Percentiles rank a stretch among this genome's conserved stretches.
Conservation (phyloP, 805 yeast genomes). For the Spathaspora passalidarum region DNA sequence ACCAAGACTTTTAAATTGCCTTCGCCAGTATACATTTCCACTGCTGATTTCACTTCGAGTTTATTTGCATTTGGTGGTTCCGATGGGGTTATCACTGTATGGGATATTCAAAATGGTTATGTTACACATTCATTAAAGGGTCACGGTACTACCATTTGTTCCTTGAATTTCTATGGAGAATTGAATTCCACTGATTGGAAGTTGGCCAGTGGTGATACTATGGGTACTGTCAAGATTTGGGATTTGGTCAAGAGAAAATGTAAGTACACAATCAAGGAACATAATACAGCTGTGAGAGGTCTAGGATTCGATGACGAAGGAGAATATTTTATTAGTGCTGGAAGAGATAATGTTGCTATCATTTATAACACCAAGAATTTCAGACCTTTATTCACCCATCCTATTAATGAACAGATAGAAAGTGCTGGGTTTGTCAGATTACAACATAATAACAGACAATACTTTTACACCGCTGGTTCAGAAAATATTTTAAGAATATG, state of each 20-base stretch:
- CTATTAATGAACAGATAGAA: slow-evolving; percentile 72
- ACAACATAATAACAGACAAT: slow-evolving; percentile 22
- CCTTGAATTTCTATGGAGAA: slow-evolving; percentile 70
- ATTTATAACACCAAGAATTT: slow-evolving; percentile 53
- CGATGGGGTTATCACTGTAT: slow-evolving; percentile 87
- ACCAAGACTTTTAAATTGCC: slow-evolving; percentile 56
- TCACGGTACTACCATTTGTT: slow-evolving; percentile 85
- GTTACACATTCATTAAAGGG: slow-evolving; percentile 90
- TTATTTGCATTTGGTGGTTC: slow-evolving; percentile 92
- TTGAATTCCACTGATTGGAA: slow-evolving; percentile 68
- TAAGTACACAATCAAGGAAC: slow-evolving; percentile 63
- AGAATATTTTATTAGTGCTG: slow-evolving; percentile 67
- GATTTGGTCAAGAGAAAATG: slow-evolving; percentile 74
- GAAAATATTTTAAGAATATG: slow-evolving; percentile 67
- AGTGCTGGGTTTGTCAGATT: slow-evolving; percentile 52
- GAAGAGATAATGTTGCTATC: slow-evolving; percentile 78
- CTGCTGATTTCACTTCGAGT: slow-evolving; percentile 77
- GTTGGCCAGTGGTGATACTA: slow-evolving; percentile 67
- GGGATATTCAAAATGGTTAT: slow-evolving; percentile 87
- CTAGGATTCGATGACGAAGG: slow-evolving; percentile 59
- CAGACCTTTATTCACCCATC: slow-evolving; percentile 62
- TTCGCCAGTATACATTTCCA: slow-evolving; percentile 79
- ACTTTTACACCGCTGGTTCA: slow-evolving; percentile 75
- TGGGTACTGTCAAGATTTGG: slow-evolving; percentile 57
- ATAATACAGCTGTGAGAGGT: slow-evolving; percentile 83